Base-by-base conservation (phyloP, 805 yeast genomes). In the Komagataella pseudopastoris region DNA sequence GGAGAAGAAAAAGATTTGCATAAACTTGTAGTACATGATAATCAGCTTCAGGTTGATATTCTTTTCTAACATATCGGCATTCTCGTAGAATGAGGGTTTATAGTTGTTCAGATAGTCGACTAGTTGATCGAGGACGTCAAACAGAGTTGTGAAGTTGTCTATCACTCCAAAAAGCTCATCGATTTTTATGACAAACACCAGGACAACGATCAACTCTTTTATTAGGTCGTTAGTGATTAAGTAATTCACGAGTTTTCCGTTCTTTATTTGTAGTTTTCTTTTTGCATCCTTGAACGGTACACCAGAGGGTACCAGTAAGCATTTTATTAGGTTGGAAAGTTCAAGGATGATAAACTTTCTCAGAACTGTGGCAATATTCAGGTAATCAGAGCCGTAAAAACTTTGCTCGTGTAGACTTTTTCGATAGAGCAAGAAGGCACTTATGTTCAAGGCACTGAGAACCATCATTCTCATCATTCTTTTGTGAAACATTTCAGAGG, bases 1-100 rank as follows among this genome's bases (percentile, higher is more conserved):
- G 10, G 80, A 70, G 53, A 65, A 71, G 58, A 65, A 77, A 51
- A 74, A 69, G 14, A 70, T 57, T 54, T 63, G 58, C 54, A 67
- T 56, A 49, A 63, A 55, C 60, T 66, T 53, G 55, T 63, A 59
- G 73, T 68, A 65, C 22, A 54, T 50, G 45, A 60, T 48, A 24
- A 66, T 50, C 44, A 54, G 54, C 20, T 54, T 55, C 46, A 64
- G 46, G 47, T 60, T 53, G 16, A 50, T 51, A 50, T 64, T 66
- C 48, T 4, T 45, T 44, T 6, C 44, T 17, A 53, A 30, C 2
- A 48, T 16, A 3, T 51, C 49, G 24, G 60, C 49, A 43, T 58
- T 53, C 17, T 56, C 53, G 45, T 60, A 51, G 3, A 45, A 22
- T 22, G 30, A 45, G 8, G 24, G 47, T 45, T 58, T 58, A 30